Base-by-base conservation (phyloP, 768 basidiomycete genomes). In the Trametes maxima region DNA sequence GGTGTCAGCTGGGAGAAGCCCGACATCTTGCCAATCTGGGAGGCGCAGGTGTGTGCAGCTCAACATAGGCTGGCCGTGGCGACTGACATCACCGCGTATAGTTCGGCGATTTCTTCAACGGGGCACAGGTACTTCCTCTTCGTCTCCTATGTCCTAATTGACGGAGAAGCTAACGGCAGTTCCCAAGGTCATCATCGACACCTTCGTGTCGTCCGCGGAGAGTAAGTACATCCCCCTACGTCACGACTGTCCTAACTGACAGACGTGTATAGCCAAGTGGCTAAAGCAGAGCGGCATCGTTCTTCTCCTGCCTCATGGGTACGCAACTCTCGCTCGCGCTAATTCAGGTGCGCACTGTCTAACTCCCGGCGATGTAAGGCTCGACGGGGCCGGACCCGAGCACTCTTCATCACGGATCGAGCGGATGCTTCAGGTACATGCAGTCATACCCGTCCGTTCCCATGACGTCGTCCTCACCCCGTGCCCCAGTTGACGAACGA, bases 41-140 rank as follows among this genome's bases (percentile, higher is more conserved):
- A 97, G 72, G 93, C 93, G 0, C 94, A 95, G 79, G 88, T 86
- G 63, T 25, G 75, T 62, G 12, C 40, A 21, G 24, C 19, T 24
- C 57, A 17, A 2, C 16, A n/a, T 40, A 33, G 11, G 53, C 40
- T n/a, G 22, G 43, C 21, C 43, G 33, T 33, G 49, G 60, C 24
- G 40, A 19, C 43, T 19, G 36, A 56, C 63, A 37, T 57, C 39
- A 49, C 44, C 40, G 54, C 43, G 49, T 19, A 48, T 33, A 90
- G 85, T 95, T 95, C 65, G 94, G 94, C 21, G 94, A 95, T 70
- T 97, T 97, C 75, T 90, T 92, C 77, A 95, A 97, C 68, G 93
- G 93, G 2, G 91, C 92, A 12, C 90, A 90, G 74, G 82, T 82
- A 59, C 37, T 71, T 67, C 10, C 6, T 47, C 5, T 37, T 16